phyloP scores from a whole-genome alignment of 257 asterid genomes.

The Solanum ahanhuiri region DNA sequence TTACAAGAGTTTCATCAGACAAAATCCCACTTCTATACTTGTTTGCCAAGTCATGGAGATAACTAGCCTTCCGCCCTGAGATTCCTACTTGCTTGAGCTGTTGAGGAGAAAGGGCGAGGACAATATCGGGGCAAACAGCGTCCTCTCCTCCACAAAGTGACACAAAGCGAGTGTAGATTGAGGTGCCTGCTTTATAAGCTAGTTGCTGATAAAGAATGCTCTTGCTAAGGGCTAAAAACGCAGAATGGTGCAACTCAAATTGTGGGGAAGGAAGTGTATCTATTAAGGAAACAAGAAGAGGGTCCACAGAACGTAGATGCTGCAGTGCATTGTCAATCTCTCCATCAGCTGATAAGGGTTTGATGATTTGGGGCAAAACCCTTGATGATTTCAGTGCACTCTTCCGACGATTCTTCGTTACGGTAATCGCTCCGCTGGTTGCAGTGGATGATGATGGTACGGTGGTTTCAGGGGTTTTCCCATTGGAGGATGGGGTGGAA shows the following conservation, averaged over 20 bases:
- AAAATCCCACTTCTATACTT: slow-evolving; percentile 73
- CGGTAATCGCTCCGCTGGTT: neutral
- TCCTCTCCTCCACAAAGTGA: slow-evolving; percentile 74
- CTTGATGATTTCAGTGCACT: slow-evolving; percentile 39
- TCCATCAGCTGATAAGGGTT: slow-evolving; percentile 51
- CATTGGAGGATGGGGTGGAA: slow-evolving; percentile 11
- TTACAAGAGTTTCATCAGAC: slow-evolving; percentile 69
- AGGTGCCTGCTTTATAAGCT: slow-evolving; percentile 74
- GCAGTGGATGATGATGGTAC: neutral
- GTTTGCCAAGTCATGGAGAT: slow-evolving; percentile 67
- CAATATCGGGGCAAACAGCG: slow-evolving; percentile 51
- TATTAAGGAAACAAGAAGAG: slow-evolving; percentile 47
- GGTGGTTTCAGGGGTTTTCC: slow-evolving; percentile 7
- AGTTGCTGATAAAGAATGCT: slow-evolving; percentile 87
- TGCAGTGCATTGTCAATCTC: slow-evolving; percentile 54
- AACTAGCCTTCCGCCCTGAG: slow-evolving; percentile 83
- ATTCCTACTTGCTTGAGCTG: slow-evolving; percentile 91
- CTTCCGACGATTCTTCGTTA: slow-evolving; percentile 45
- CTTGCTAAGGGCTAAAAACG: slow-evolving; percentile 66
- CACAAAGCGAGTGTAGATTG: slow-evolving; percentile 69
- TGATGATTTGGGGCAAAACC: slow-evolving; percentile 50
- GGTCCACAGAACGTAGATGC: slow-evolving; percentile 62
- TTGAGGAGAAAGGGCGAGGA: slow-evolving; percentile 58
- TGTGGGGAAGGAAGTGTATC: slow-evolving; percentile 50
- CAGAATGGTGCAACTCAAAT: slow-evolving; percentile 49